A percentile compares a stretch with the other conserved stretches of the same genome.
Conservation (phyloP, 169 alveolate species). For the Ichthyophthirius multifiliis region DNA sequence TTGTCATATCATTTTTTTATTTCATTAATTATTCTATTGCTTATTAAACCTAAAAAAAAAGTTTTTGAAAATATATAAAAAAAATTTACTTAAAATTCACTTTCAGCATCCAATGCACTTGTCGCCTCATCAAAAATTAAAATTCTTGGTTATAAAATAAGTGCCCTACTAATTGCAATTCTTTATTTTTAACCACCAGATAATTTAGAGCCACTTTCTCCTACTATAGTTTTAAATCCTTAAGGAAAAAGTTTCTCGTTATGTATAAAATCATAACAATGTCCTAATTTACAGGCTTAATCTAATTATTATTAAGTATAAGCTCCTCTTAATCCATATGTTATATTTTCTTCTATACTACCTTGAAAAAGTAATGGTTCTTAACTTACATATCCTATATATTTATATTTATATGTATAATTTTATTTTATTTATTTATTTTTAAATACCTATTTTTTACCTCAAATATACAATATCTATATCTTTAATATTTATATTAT, state of each 20-base stretch:
- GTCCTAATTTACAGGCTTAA: background rate
- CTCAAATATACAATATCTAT: slow-evolving; percentile 65
- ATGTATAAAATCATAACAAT: background rate
- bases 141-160: slow-evolving; percentile 58
- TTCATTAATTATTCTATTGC: slow-evolving; percentile 57
- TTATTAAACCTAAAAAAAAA: background rate
- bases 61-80: background rate
- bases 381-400: too few relatives aligned
- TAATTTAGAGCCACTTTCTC: background rate
- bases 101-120: slow-evolving; percentile 71
- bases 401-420: too few relatives aligned
- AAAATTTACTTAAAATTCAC: slow-evolving; percentile 53
- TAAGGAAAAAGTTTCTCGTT: background rate
- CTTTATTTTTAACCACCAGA: slow-evolving; percentile 58
- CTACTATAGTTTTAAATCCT: background rate
- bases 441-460: slow-evolving; percentile 74
- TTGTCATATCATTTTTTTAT: slow-evolving; percentile 54
- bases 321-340: slow-evolving; percentile 26
- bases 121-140: slow-evolving; percentile 84
- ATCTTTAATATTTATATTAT: slow-evolving; percentile 67
- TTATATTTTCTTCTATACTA: slow-evolving; percentile 84
- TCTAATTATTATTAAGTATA: background rate
- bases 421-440: too few relatives aligned
- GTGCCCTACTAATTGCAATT: slow-evolving; percentile 85
- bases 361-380: slow-evolving; percentile 88